Percentiles rank a stretch among this genome's conserved stretches.
Conservation (phyloP, 2,329 filamentous ascomycete genomes). For the Cadophora luteo-olivacea region DNA sequence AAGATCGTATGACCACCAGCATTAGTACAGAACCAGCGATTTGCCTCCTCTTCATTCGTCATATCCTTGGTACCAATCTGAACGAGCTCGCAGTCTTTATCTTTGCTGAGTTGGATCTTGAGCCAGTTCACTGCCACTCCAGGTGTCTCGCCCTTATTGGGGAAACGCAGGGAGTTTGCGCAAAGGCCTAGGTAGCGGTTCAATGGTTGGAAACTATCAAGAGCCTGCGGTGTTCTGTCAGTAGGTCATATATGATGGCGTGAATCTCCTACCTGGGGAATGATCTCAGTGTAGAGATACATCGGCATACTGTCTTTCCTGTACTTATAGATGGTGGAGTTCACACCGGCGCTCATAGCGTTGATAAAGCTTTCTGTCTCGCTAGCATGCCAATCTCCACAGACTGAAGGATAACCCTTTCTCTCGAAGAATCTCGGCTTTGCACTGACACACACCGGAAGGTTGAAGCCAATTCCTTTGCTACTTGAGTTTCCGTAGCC, state of each 20-base stretch:
- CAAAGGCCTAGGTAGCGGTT: constrained; percentile 21
- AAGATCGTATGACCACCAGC: constrained; percentile 16
- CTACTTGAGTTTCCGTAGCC: constrained; percentile 6
- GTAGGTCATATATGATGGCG: neutral
- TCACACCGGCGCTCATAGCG: constrained; percentile 13
- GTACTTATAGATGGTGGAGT: constrained; percentile 9
- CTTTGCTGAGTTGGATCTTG: constrained; percentile 17
- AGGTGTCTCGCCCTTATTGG: neutral
- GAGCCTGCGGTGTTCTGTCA: constrained; percentile 4
- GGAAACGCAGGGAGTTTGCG: constrained; percentile 14
- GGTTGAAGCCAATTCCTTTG: constrained; percentile 17
- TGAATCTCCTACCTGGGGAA: constrained; percentile 11
- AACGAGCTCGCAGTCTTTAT: constrained; percentile 21
- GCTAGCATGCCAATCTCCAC: constrained; percentile 24
- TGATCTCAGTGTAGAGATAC: constrained; percentile 12
- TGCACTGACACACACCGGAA: constrained; percentile 17
- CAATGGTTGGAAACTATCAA: constrained; percentile 15
- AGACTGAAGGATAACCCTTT: constrained; percentile 23
- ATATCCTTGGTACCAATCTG: constrained; percentile 3
- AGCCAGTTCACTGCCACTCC: neutral
- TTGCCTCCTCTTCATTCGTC: constrained; percentile 11
- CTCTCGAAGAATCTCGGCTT: constrained; percentile 8
- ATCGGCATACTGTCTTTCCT: neutral
- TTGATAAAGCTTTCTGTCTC: constrained; percentile 22
- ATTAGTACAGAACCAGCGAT: constrained; percentile 25